phyloP scores from a whole-genome alignment of 176 grass and related monocot species.

The Thinopyrum elongatum region DNA sequence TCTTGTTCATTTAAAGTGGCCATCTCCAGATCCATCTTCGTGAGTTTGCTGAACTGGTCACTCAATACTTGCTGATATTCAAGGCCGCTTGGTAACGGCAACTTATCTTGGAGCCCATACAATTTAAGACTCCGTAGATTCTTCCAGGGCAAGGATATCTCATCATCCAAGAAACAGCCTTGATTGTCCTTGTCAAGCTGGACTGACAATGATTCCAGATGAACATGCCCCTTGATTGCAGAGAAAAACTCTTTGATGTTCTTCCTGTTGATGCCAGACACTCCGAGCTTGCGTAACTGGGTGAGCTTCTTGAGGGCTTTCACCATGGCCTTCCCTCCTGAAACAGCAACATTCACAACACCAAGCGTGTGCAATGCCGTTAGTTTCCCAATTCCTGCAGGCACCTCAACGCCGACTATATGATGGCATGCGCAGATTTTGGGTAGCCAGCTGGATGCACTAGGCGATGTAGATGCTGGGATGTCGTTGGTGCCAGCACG shows the following conservation, averaged over 20 bases:
- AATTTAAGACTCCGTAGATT: not conserved
- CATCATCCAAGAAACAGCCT: not conserved
- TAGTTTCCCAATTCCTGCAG: too few species aligned
- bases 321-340: too few species aligned
- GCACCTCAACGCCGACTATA: not conserved
- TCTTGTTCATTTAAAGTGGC: not conserved
- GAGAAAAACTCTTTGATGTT: not conserved
- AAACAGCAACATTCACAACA: too few species aligned
- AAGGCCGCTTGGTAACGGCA: not conserved
- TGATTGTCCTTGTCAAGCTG: too few species aligned
- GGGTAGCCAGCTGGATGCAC: not conserved
- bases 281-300: not conserved
- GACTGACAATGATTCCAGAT: too few species aligned
- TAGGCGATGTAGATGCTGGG: not conserved
- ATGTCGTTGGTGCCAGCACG: not conserved
- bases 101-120: not conserved
- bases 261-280: too few species aligned
- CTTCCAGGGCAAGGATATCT: not conserved
- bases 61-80: not conserved
- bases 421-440: not conserved
- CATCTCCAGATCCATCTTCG: not conserved
- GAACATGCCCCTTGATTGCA: not conserved
- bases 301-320: conserved; percentile 13
- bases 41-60: not conserved
- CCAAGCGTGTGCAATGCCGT: too few species aligned